Evolutionary conservation across 1,284 basidiomycete species (phyloP), one percentile per base, ranked within the genome.

Genomic region (Agroathelia rolfsii): DNA sequence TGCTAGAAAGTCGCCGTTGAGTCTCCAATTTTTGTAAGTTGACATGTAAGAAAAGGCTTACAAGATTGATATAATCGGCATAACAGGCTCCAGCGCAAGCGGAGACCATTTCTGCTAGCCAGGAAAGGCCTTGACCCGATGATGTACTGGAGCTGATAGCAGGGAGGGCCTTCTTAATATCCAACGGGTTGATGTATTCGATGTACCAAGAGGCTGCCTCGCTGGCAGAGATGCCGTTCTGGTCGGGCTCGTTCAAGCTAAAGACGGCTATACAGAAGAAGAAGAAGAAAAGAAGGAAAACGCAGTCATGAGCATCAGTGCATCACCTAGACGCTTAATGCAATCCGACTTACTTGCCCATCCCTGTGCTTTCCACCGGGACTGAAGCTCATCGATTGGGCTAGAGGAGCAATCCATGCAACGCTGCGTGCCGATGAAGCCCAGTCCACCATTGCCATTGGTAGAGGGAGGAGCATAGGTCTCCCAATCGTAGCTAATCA

Each of bases 351-450:
- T 37, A 54, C 53, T 55, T n/a, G 40, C 28, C 57, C 61, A 60
- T 5, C 44, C 41, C 24, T 53, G 52, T 3, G 38, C 12, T 31
- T 53, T 16, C 39, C 46, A 53, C 32, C 58, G 59, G 20, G 49
- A 39, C 7, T 38, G 25, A 13, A 60, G 51, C 13, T 51, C 37
- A 4, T 41, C 39, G n/a, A 60, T 45, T 2, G 60, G 58, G 17
- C 57, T 61, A 3, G 58, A 60, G 27, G 19, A 29, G 20, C 58
- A 61, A 35, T 59, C 58, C 2, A 40, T 30, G 36, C 53, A 59
- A 6, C 55, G 55, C 37, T 60, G 60, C 57, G 48, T 62, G 14
- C 58, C 58, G n/a, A 62, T 58, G 38, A 62, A 60, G 4, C 38
- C 43, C 3, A 60, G 50, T 5, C 51, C 52, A 1, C 57, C 54